Conservation (phyloP, 441 rosid genomes). For the Aquilaria agallochum region DNA sequence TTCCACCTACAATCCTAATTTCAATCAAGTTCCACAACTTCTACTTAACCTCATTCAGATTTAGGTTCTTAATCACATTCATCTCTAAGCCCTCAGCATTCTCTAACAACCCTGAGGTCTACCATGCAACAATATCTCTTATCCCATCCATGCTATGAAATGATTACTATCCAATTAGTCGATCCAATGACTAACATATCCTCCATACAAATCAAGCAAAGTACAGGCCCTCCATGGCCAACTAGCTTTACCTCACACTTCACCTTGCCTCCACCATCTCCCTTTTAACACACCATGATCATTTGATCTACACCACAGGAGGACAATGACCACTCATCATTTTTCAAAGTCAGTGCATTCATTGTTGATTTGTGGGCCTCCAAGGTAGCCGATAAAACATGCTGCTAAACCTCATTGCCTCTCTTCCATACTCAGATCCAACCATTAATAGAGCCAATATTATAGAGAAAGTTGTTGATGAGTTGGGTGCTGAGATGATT, state of each 20-base stretch:
- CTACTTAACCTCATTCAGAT: no score
- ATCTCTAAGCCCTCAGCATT: no score
- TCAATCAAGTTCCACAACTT: no score
- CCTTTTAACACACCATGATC: conserved; percentile 37
- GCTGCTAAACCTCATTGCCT: conserved; percentile 14
- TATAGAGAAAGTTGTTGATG: no score
- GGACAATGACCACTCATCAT: conserved; percentile 28
- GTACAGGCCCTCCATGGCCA: conserved; percentile 36
- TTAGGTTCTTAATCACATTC: conserved; percentile 1
- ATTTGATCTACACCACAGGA: conserved; percentile 39
- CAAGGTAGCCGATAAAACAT: conserved; percentile 25
- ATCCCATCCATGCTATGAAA: conserved; percentile 28
- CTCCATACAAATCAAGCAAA: conserved; percentile 30
- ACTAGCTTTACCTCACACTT: conserved; percentile 26
- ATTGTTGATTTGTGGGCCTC: conserved; percentile 35
- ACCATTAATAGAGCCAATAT: conserved; percentile 39
- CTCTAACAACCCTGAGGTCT: conserved; percentile 18
- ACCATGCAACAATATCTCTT: conserved; percentile 23
- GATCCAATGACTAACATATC: conserved; percentile 36
- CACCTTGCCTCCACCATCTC: conserved; percentile 12
- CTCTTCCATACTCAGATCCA: conserved; percentile 37
- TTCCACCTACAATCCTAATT: no score
- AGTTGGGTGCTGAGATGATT: no score
- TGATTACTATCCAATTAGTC: conserved; percentile 40
- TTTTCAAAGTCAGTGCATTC: conserved; percentile 36